These are phyloP conservation scores for Ceriops tagal DNA, from an alignment of 345 rosid species.

Conservation along the genomic window DNA sequence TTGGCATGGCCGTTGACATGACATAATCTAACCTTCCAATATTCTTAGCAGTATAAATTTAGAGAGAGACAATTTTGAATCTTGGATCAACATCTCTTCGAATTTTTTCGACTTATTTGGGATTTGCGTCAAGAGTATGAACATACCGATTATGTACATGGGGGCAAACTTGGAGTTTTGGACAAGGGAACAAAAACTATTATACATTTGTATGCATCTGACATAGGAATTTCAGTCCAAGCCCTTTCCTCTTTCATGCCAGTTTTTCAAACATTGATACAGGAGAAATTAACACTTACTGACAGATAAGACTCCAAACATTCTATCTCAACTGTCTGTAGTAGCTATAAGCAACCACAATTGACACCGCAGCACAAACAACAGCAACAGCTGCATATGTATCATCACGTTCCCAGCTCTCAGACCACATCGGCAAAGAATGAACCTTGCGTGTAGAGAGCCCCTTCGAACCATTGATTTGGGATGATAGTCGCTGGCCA, in stretches of 20 bases:
- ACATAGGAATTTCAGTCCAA: neutral
- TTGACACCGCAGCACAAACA: slow-evolving; percentile 71
- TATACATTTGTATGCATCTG: neutral
- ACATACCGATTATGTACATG: too few species aligned
- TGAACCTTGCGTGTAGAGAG: slow-evolving; percentile 34
- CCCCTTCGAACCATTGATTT: slow-evolving; percentile 41
- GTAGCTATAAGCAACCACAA: slow-evolving; percentile 68
- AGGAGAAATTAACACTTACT: neutral
- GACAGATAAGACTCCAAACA: too few species aligned
- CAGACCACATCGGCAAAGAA: slow-evolving; percentile 63
- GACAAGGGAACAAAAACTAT: neutral
- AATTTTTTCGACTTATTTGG: too few species aligned
- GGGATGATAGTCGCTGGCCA: slow-evolving; percentile 29
- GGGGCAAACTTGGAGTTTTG: neutral
- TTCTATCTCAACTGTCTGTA: slow-evolving; percentile 50
- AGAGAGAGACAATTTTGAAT: too few species aligned
- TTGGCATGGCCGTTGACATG: too few species aligned
- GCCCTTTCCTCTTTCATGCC: neutral
- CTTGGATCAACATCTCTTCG: too few species aligned
- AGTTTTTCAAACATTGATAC: slow-evolving; percentile 4
- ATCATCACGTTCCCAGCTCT: slow-evolving; percentile 87
- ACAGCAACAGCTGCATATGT: slow-evolving; percentile 80
- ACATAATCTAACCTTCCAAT: too few species aligned
- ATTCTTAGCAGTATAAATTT: too few species aligned
- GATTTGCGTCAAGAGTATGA: too few species aligned